Percentiles rank a stretch among this genome's conserved stretches.
Evolutionary conservation across 2,329 filamentous ascomycete species (phyloP).

Genomic region (Fusarium agapanthi): DNA sequence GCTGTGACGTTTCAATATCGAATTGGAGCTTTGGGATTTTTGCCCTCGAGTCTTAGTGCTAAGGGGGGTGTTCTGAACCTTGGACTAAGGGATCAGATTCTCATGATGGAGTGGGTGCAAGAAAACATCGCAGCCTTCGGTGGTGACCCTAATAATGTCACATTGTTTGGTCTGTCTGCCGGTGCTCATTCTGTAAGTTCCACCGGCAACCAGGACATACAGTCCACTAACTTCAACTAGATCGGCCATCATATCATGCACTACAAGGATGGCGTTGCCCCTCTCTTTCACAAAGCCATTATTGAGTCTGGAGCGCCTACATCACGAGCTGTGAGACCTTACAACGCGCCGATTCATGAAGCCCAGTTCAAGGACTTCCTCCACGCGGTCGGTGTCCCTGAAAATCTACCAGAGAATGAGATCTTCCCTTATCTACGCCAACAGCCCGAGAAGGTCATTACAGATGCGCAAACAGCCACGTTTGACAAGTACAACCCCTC

Average conservation of each 20-base stretch:
- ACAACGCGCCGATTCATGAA: constrained; percentile 67
- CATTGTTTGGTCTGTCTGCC: constrained; percentile 49
- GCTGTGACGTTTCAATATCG: constrained; percentile 61
- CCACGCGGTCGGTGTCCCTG: constrained; percentile 13
- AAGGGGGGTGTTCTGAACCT: constrained; percentile 62
- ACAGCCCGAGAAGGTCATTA: constrained; percentile 41
- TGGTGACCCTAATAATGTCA: constrained; percentile 59
- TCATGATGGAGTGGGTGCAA: constrained; percentile 62
- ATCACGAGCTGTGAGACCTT: constrained; percentile 61
- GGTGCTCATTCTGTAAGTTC: constrained; percentile 59
- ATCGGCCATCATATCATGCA: constrained; percentile 74
- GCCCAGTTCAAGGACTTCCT: constrained; percentile 56
- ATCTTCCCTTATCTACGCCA: constrained; percentile 61
- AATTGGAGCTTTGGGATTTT: constrained; percentile 67
- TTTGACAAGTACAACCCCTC: constrained; percentile 56
- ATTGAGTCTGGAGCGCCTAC: constrained; percentile 65
- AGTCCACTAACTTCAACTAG: constrained; percentile 45
- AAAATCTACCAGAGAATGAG: constrained; percentile 9
- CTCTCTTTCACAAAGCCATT: constrained; percentile 62
- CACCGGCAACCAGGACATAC: rapidly evolving
- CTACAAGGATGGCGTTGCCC: constrained; percentile 51
- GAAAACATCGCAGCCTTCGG: constrained; percentile 64
- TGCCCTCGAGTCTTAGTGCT: constrained; percentile 62
- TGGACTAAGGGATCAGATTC: constrained; percentile 62
- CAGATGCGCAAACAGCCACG: constrained; percentile 52